phyloP scores from a whole-genome alignment of 2,329 filamentous ascomycete species.

The Dactylellina leptospora region DNA sequence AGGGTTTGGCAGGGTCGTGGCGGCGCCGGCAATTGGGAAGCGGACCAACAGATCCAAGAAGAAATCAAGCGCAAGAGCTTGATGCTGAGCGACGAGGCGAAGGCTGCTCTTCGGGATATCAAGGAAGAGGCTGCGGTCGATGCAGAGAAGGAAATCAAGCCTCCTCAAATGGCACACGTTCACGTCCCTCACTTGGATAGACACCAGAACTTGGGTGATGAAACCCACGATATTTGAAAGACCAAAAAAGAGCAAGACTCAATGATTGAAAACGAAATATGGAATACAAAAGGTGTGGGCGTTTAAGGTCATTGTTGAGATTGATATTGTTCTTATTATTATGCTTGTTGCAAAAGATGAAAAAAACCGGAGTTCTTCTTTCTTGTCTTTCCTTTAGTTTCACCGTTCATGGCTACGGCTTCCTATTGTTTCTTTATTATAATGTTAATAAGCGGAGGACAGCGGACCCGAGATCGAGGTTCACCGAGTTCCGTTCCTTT shows the following conservation, averaged over 20 bases:
- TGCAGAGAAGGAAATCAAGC: conserved; percentile 44
- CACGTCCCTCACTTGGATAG: conserved; percentile 43
- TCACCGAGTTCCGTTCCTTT: neutral
- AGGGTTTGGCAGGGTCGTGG: conserved; percentile 51
- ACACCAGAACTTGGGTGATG: conserved; percentile 46
- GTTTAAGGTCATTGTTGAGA: neutral
- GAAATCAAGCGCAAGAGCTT: conserved; percentile 42
- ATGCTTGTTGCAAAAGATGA: neutral
- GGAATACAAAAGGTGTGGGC: neutral
- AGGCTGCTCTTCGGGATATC: conserved; percentile 19
- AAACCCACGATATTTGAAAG: conserved; percentile 37
- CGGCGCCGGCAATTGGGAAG: conserved; percentile 51
- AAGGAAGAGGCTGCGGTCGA: conserved; percentile 38
- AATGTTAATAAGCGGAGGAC: conserved; percentile 14
- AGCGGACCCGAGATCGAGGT: conserved; percentile 26
- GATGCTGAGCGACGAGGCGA: conserved; percentile 22
- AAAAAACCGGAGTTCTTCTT: conserved; percentile 1
- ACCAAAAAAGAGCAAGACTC: neutral
- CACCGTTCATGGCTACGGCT: neutral
- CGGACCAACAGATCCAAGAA: conserved; percentile 44
- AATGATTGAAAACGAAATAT: neutral
- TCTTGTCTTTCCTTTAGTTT: neutral
- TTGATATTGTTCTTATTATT: neutral
- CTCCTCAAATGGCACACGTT: conserved; percentile 32
- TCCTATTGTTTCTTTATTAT: conserved; percentile 16